Conservation (phyloP, 2,329 filamentous ascomycete genomes). For the Ascocoryne sarcoides region DNA sequence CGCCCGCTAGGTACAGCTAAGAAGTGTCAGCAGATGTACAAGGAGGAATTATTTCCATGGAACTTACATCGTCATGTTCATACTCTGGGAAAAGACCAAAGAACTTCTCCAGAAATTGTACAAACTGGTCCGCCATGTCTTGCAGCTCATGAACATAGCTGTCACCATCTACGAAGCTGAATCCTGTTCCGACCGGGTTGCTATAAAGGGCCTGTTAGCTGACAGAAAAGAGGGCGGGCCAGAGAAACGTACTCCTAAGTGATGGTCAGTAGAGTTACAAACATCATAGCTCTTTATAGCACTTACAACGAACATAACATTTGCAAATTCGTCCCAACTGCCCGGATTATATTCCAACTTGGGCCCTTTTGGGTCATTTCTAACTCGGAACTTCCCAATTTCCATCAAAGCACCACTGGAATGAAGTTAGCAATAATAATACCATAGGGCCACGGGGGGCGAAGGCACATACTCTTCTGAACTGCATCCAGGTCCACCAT, state of each 20-base stretch:
- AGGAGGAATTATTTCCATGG: background rate
- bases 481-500: conserved; percentile 93
- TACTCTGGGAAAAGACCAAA: conserved; percentile 88
- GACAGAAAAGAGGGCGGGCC: too few relatives aligned
- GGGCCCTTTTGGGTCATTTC: conserved; percentile 48
- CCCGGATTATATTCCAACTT: conserved; percentile 75
- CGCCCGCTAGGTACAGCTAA: conserved; percentile 87
- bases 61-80: conserved; percentile 77
- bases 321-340: conserved; percentile 98
- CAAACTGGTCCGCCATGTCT: conserved; percentile 82
- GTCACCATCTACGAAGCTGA: conserved; percentile 89
- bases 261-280: conserved; percentile 1
- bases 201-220: conserved; percentile 36
- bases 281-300: background rate
- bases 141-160: conserved; percentile 77
- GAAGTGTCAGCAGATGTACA: conserved; percentile 17
- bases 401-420: conserved; percentile 54
- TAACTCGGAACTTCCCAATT: conserved; percentile 83
- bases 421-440: conserved; percentile 3
- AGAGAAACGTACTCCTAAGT: background rate
- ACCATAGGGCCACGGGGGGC: conserved; percentile 41
- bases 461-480: conserved; percentile 64
- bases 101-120: conserved; percentile 85
- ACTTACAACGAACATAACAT: conserved; percentile 74
- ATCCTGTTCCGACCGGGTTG: conserved; percentile 92